These are phyloP conservation scores for Sclerotinia spermophila DNA, from an alignment of 2,329 filamentous ascomycete genomes.

Conservation along the genomic window DNA sequence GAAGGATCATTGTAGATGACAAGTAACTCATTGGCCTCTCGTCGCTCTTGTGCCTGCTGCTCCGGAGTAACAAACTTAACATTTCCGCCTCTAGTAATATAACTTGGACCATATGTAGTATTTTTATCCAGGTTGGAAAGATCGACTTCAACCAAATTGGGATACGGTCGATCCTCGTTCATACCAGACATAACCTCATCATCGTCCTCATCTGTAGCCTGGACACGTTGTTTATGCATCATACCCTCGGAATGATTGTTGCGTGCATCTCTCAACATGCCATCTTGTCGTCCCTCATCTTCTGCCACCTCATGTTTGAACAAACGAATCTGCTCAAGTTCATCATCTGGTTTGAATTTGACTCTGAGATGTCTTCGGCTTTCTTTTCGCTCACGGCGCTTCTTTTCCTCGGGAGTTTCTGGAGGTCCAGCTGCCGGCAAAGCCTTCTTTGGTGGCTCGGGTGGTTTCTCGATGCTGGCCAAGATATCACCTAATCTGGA, in stretches of 20 bases:
- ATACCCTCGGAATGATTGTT: conserved; percentile 72
- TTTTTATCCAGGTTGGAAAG: conserved; percentile 39
- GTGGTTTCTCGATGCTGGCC: conserved; percentile 36
- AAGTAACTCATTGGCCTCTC: conserved; percentile 59
- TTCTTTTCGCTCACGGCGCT: conserved; percentile 68
- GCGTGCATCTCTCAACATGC: conserved; percentile 67
- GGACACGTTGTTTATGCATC: conserved; percentile 55
- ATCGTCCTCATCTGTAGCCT: conserved; percentile 51
- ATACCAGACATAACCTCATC: conserved; percentile 37
- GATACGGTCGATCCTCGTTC: conserved; percentile 50
- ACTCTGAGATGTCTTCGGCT: conserved; percentile 67
- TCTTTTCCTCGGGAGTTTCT: conserved; percentile 66
- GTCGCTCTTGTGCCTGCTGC: conserved; percentile 52
- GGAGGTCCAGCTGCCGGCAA: conserved; percentile 35
- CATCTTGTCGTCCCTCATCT: conserved; percentile 62
- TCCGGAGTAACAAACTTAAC: conserved; percentile 52
- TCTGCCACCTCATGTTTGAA: conserved; percentile 72
- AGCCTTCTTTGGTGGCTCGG: conserved; percentile 35
- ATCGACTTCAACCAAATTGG: conserved; percentile 46
- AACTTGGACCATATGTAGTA: conserved; percentile 46
- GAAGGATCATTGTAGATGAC: conserved; percentile 39
- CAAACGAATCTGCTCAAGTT: conserved; percentile 62
- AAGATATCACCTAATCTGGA: conserved; percentile 37
- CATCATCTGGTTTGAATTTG: conserved; percentile 63
- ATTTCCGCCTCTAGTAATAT: conserved; percentile 52